Evolutionary conservation across 257 asterid species (phyloP).

Genomic region (Solanum corneliomulleri): DNA sequence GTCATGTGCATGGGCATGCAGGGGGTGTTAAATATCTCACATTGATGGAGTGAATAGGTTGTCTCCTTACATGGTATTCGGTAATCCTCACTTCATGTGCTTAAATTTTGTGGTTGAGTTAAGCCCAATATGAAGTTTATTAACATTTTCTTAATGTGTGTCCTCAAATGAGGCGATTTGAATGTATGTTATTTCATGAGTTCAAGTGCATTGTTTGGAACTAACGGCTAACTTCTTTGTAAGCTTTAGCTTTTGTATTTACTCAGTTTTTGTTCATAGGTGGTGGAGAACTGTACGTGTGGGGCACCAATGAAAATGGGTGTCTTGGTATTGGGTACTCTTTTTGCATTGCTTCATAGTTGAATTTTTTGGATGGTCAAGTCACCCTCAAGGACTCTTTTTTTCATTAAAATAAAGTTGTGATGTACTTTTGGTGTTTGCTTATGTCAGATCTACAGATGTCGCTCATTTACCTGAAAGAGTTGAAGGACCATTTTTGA

Average conservation of each 20-base stretch:
- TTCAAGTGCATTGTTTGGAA: neutral
- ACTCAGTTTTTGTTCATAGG: slow-evolving; percentile 24
- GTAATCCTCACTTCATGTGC: neutral
- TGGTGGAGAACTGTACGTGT: slow-evolving; percentile 80
- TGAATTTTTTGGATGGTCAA: neutral
- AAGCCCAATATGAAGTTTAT: neutral
- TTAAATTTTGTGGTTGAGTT: neutral
- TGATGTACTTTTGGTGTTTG: neutral
- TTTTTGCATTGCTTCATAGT: neutral
- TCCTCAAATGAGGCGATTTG: neutral
- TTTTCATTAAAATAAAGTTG: neutral
- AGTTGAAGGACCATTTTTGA: slow-evolving; percentile 69
- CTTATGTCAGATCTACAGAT: slow-evolving; percentile 49
- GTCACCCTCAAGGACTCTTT: neutral
- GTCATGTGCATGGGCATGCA: neutral
- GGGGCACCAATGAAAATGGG: slow-evolving; percentile 97
- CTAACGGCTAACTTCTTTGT: neutral
- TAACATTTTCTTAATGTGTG: neutral
- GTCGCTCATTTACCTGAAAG: slow-evolving; percentile 70
- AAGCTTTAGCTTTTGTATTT: neutral
- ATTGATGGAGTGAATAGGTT: neutral
- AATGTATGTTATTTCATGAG: neutral
- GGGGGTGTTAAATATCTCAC: neutral
- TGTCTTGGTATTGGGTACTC: slow-evolving; percentile 94
- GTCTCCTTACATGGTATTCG: neutral